Evolutionary conservation across 1,139 yeast species (phyloP), one percentile per base, ranked within the genome.

Genomic region (Debaryomyces psychrophilus): DNA sequence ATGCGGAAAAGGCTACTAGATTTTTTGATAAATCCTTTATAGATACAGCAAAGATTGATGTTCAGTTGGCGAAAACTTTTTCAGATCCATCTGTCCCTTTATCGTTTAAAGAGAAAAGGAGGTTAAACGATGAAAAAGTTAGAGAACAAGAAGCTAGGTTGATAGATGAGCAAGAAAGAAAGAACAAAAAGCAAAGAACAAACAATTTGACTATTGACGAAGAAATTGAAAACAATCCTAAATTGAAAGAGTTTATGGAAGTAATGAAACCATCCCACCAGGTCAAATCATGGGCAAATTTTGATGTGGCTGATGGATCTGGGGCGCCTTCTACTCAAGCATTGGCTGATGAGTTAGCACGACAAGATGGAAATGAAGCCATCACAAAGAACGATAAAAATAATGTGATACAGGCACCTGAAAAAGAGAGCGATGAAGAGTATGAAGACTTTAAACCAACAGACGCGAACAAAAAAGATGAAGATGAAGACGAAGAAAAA

Each of bases 61-160:
- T 93, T 6, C 83, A 83, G 42, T 59, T 86, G 46, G 99, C 99
- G 1, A 89, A 88, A 68, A 80, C 93, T 37, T 86, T 88, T 64
- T 85, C 89, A 9, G 96, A 89, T 62, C 90, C 93, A 4, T 71
- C 71, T 6, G 92, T 87, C 7, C 95, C 95, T n/a, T 67, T 80
- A 49, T 82, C 95, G 0, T 78, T 83, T 73, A 83, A 76, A 53
- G 88, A 85, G 50, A 81, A 80, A 68, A 75, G 77, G 55, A 73
- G 81, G 60, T 75, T 77, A 54, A 82, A 83, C 12, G 76, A 75
- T 41, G 78, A 76, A 31, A 75, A 81, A 50, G 64, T 85, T 33
- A 69, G 73, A 54, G 77, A 73, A 50, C 75, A 81, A 51, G 90
- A 83, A 64, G 82, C 77, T 54, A 66, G 77, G 51, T 62, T 79